Percentiles rank a stretch among this genome's conserved stretches.
Conservation (phyloP, 768 basidiomycete species). For the Piloderma croceum region DNA sequence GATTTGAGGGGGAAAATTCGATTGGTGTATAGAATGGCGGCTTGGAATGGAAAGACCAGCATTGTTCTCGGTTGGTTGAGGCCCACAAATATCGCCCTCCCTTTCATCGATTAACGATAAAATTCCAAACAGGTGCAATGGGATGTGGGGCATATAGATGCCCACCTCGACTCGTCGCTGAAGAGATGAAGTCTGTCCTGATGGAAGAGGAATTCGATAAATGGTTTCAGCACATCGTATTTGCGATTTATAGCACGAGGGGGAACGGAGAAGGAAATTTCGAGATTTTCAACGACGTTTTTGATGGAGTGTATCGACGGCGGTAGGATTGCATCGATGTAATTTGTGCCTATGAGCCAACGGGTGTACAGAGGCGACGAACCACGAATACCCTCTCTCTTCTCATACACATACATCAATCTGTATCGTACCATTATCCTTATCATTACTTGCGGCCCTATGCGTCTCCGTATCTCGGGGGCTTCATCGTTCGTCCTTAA, state of each 20-base stretch:
- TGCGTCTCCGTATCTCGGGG: too few relatives aligned
- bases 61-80: constrained; percentile 33
- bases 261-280: constrained; percentile 31
- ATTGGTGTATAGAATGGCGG: constrained; percentile 40
- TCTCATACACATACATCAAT: too few relatives aligned
- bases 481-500: too few relatives aligned
- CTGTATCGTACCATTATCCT: too few relatives aligned
- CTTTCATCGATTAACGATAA: constrained; percentile 2
- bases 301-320: constrained; percentile 19
- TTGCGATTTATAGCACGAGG: constrained; percentile 35
- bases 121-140: constrained; percentile 32
- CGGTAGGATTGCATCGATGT: background rate
- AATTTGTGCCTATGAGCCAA: too few relatives aligned
- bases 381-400: too few relatives aligned
- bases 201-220: constrained; percentile 38
- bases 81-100: background rate
- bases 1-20: constrained; percentile 39
- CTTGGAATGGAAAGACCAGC: constrained; percentile 29
- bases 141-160: constrained; percentile 41
- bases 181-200: constrained; percentile 37
- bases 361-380: too few relatives aligned
- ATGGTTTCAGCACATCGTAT: constrained; percentile 35
- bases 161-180: constrained; percentile 35
- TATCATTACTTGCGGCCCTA: too few relatives aligned
- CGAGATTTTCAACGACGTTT: constrained; percentile 31